Evolutionary conservation across 306 rosid species (phyloP), one percentile per base, ranked within the genome.

Genomic region (Pyrus pyrifolia): DNA sequence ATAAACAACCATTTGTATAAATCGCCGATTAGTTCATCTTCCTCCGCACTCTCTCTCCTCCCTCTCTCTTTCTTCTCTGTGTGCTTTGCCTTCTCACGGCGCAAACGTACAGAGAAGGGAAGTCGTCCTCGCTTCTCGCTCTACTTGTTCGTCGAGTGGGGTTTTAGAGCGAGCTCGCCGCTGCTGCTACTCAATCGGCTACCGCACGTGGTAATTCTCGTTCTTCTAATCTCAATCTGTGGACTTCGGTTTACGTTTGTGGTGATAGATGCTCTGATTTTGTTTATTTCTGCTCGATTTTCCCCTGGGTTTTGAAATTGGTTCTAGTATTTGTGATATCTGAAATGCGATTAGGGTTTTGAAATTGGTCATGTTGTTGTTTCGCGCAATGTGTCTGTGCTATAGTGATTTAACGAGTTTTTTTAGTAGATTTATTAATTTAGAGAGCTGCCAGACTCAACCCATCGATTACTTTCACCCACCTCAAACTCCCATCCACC

Each of bases 161-260:
- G 81, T 63, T 78, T 45, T 42, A 46, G 76, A 19, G 42, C 68
- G 18, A 6, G 25, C 44, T 31, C 62, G 67, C 29, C 27, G 23
- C 62, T 3, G 62, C 62, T n/a, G 33, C 76, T 52, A 45, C 74
- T 15, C 27, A 68, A 8, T 57, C 63, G 74, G 31, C 69, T 18
- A 22, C 53, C 53, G 57, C 40, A 67, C 8, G 14, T 35, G 85
- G 85, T 81, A 81, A 6, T 21, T 29, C 6, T 23, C 59, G 55
- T n/a, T 49, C 3, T 17, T 49, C 45, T 11, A 22, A 29, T 67
- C 53, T 67, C 52, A 23, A 44, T 35, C 22, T 66, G 35, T 44
- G 59, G 57, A 9, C 72, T 57, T 5, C 17, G 17, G 2, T 58
- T 44, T 7, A 12, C 19, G 19, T 35, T 3, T 58, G 12, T 46